Base-by-base conservation (phyloP, 2,329 filamentous ascomycete genomes). In the Leptographium galeiforme region DNA sequence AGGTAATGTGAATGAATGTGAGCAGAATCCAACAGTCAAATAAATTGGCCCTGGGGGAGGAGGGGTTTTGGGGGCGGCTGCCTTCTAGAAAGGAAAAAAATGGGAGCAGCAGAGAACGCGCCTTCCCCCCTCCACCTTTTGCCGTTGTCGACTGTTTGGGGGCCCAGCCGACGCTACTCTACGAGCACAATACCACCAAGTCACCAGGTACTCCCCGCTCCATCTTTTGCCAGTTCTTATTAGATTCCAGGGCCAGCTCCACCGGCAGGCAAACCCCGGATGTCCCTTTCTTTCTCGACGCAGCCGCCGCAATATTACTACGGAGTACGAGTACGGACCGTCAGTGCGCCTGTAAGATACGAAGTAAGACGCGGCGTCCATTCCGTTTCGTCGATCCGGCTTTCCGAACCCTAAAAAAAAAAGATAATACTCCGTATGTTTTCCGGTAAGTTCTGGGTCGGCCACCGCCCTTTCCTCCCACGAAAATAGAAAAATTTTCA, bases 1-100 rank as follows among this genome's bases (percentile, higher is more conserved):
- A 73, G 71, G 70, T 73, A 73, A 73, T 71, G 69, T 63, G 67
- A 71, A 70, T 63, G 61, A 57, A 59, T 58, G 54, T 53, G 51
- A 55, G 60, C 59, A 63, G 45, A 38, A 45, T 30, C n/a, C 39
- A 25, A 8, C 25, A 48, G 53, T 50, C 53, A 49, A 39, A 51
- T 52, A 55, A 50, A 41, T 39, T 41, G 36, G 34, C 34, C 34
- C 36, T 30, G 61, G 63, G 59, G 61, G 61, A 33, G 45, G 62
- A 58, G 58, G 38, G 48, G 45, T 49, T 45, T 51, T 44, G 48
- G 48, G 48, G 48, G 48, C 14, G 13, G n/a, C 30, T 33, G n/a
- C 5, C 30, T 30, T 40, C 43, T 45, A 25, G 33, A 52, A 45
- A 51, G 34, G 38, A 48, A 19, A 51, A 44, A 36, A 44, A n/a